Evolutionary conservation across 495 filamentous ascomycete genomes (phyloP), one percentile per base, ranked within the genome.

Genomic region (Aspergillus saccharolyticus): DNA sequence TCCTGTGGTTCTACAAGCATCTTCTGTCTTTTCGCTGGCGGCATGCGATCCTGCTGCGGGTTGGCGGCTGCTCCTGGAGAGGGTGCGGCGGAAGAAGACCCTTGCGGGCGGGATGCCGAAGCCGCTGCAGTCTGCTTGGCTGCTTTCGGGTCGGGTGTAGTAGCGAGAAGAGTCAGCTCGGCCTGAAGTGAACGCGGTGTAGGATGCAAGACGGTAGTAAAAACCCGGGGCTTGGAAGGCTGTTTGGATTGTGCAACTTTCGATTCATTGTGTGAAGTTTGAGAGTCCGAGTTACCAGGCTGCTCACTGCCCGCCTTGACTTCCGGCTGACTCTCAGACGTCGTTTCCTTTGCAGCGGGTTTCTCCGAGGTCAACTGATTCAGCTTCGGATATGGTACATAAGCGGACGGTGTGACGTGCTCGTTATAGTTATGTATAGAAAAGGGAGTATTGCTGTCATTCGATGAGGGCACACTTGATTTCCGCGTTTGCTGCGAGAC

Each of bases 401-500:
- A 90, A 2, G 92, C 80, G 0, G 93, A 97, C 0, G 91, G 94
- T 0, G 91, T 96, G 14, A 97, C 76, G 67, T 89, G 88, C 52
- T 85, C 80, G 60, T 88, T 96, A 66, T 90, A 87, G 66, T 96
- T 96, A 66, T 99, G 91, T 30, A 99, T 84, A 4, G 90, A 96
- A 58, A 89, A 93, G 5, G 87, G 87, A 0, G 79, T 77, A 33
- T 87, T 86, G 54, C 74, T 84, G 45, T 84, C 80, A 51, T 81
- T 82, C 8, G 81, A 75, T n/a, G 69, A 65, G 2, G 74, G 65
- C 0, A 70, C 59, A 6, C 81, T 80, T 20, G 83, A 73, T 51
- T 85, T 84, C 53, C 66, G 69, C 68, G 82, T 60, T 76, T 73
- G 73, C 44, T 84, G 78, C 28, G 83, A 78, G 2, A 76, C 79